Conservation (phyloP, 306 rosid genomes). For the Quercus mongolica region DNA sequence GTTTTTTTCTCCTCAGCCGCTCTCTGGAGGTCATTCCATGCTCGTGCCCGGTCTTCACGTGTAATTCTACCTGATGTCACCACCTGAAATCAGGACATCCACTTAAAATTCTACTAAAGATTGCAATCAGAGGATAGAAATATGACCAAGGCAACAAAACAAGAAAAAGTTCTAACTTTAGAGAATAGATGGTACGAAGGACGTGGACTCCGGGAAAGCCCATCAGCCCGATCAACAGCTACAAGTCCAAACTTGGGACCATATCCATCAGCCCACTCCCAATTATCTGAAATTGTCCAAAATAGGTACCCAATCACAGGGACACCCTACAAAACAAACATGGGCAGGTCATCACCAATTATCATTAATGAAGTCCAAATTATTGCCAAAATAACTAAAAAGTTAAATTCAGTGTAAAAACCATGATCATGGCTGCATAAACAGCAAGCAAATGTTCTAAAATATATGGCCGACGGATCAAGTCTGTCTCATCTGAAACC, state of each 20-base stretch:
- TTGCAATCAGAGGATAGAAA: slow-evolving; percentile 16
- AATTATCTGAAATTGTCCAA: slow-evolving; percentile 96
- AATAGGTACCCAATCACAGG: slow-evolving; percentile 58
- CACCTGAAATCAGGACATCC: slow-evolving; percentile 51
- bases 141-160: slow-evolving; percentile 5
- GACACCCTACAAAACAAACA: slow-evolving; percentile 66
- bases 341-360: slow-evolving; percentile 14
- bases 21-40: slow-evolving; percentile 73
- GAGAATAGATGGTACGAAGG: slow-evolving; percentile 89
- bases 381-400: slow-evolving; percentile 3
- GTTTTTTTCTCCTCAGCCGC: slow-evolving; percentile 70
- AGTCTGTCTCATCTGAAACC: slow-evolving; percentile 82
- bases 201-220: slow-evolving; percentile 73
- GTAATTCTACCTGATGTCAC: slow-evolving; percentile 65
- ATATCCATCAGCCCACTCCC: slow-evolving; percentile 99
- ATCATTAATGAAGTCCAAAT: slow-evolving; percentile 7
- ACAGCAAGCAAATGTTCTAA: slow-evolving; percentile 85
- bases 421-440: slow-evolving; percentile 79
- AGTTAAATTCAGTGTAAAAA: slow-evolving; percentile 28
- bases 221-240: slow-evolving; percentile 78
- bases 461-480: slow-evolving; percentile 85
- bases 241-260: slow-evolving; percentile 99
- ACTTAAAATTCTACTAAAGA: slow-evolving; percentile 12
- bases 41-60: slow-evolving; percentile 57
- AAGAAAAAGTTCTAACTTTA: slow-evolving; percentile 41